These are phyloP conservation scores for Biscogniauxia marginata DNA, from an alignment of 2,329 filamentous ascomycete species.

Conservation along the genomic window DNA sequence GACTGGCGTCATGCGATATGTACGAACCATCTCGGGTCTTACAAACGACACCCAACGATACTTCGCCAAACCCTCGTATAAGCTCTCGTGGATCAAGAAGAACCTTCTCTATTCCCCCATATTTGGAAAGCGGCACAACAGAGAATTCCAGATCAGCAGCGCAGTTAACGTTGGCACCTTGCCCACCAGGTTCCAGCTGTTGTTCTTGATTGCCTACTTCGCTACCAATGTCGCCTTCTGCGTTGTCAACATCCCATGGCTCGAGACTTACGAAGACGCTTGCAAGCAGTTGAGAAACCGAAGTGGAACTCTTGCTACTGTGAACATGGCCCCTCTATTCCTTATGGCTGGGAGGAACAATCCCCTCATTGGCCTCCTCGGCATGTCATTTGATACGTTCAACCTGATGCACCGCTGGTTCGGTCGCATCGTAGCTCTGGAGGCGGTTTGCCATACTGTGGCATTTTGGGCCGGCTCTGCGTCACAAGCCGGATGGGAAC, in stretches of 20 bases:
- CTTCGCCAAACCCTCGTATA: conserved; percentile 60
- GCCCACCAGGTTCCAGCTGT: conserved; percentile 73
- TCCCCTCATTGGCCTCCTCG: conserved; percentile 68
- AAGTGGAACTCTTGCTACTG: conserved; percentile 65
- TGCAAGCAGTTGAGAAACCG: conserved; percentile 61
- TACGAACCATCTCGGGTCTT: conserved; percentile 72
- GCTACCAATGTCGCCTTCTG: conserved; percentile 76
- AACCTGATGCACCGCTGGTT: conserved; percentile 81
- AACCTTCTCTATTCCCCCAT: conserved; percentile 70
- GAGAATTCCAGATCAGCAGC: conserved; percentile 65
- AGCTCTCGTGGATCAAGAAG: conserved; percentile 62
- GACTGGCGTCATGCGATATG: conserved; percentile 61
- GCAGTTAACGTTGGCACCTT: conserved; percentile 73
- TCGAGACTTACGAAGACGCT: conserved; percentile 42
- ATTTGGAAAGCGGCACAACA: conserved; percentile 72
- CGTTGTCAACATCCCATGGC: conserved; percentile 62
- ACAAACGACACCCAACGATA: conserved; percentile 78
- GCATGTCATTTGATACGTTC: conserved; percentile 79
- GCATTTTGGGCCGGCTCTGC: conserved; percentile 53
- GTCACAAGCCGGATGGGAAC: conserved; percentile 46
- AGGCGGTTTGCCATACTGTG: conserved; percentile 64
- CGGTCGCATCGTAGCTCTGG: conserved; percentile 70
- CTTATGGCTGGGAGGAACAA: conserved; percentile 76
- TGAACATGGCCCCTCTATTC: conserved; percentile 79
- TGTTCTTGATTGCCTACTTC: conserved; percentile 68